Percentiles rank a stretch among this genome's conserved stretches.
Conservation (phyloP, 2,329 filamentous ascomycete species). For the Fusarium denticulatum region DNA sequence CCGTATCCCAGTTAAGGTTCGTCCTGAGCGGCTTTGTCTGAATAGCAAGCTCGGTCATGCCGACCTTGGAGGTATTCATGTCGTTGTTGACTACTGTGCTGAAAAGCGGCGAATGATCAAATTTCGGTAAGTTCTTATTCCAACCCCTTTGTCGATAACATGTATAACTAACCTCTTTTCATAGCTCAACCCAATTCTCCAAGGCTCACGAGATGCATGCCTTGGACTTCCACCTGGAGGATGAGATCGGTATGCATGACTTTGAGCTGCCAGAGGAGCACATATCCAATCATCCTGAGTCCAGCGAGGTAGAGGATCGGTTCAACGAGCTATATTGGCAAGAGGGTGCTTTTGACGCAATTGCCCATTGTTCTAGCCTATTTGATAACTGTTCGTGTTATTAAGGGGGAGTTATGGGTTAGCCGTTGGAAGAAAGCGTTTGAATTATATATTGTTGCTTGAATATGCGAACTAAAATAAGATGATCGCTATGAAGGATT, state of each 20-base stretch:
- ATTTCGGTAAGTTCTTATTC: constrained; percentile 18
- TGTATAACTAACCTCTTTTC: neutral
- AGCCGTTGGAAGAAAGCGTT: no score
- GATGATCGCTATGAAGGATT: no score
- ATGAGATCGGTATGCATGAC: neutral
- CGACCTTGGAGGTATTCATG: constrained; percentile 22
- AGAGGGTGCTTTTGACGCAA: constrained; percentile 1
- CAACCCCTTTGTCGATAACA: neutral
- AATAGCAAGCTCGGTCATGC: constrained; percentile 18
- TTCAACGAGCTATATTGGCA: neutral
- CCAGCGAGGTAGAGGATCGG: neutral
- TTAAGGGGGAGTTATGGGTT: neutral
- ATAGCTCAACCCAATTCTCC: constrained; percentile 31
- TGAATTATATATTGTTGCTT: neutral
- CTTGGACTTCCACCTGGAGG: neutral
- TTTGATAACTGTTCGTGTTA: constrained; percentile 24
- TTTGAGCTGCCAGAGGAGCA: neutral
- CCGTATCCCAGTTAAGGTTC: constrained; percentile 12
- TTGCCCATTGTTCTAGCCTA: constrained; percentile 4
- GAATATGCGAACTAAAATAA: neutral
- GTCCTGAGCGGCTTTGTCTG: constrained; percentile 19
- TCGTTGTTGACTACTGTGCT: constrained; percentile 24
- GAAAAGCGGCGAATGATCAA: constrained; percentile 6
- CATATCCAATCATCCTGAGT: no score
- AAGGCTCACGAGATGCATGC: constrained; percentile 19